Evolutionary conservation across 2,329 filamentous ascomycete genomes (phyloP).

Genomic region (Aphanocladium album): DNA sequence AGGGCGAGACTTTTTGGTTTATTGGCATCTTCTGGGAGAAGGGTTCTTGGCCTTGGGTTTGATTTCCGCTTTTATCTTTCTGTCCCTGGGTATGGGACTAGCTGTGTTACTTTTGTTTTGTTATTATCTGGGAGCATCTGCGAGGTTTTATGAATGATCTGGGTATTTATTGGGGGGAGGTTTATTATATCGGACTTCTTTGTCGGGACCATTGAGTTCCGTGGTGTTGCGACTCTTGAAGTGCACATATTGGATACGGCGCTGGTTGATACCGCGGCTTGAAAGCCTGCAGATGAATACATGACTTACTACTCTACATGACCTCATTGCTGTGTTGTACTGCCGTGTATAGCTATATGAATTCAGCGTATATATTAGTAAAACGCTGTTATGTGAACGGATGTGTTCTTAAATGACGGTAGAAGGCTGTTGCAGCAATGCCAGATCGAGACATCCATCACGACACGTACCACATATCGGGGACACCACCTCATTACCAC

Average conservation of each 20-base stretch:
- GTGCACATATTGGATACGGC: conserved; percentile 12
- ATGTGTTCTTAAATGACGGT: too few relatives aligned
- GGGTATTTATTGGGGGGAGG: conserved; percentile 1
- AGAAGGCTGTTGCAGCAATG: too few relatives aligned
- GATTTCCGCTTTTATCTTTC: conserved; percentile 6
- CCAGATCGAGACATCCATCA: too few relatives aligned
- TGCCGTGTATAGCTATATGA: too few relatives aligned
- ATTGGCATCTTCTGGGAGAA: conserved; percentile 7
- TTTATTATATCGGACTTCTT: conserved; percentile 11
- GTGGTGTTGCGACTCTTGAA: conserved; percentile 11
- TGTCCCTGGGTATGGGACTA: background rate
- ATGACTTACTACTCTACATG: conserved; percentile 10
- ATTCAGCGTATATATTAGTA: too few relatives aligned
- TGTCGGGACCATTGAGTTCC: conserved; percentile 7
- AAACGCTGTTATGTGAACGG: too few relatives aligned
- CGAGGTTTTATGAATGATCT: conserved; percentile 13
- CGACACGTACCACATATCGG: too few relatives aligned
- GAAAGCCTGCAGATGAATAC: conserved; percentile 15
- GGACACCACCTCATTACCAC: background rate
- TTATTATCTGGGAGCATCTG: conserved; percentile 26
- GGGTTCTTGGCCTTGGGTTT: conserved; percentile 9
- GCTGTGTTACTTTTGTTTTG: conserved; percentile 24
- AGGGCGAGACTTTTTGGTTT: conserved; percentile 10
- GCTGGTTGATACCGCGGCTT: conserved; percentile 15
- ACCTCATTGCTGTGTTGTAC: too few relatives aligned